phyloP scores from a whole-genome alignment of 192 early-diverging fungal species.

The Phycomyces nitens region DNA sequence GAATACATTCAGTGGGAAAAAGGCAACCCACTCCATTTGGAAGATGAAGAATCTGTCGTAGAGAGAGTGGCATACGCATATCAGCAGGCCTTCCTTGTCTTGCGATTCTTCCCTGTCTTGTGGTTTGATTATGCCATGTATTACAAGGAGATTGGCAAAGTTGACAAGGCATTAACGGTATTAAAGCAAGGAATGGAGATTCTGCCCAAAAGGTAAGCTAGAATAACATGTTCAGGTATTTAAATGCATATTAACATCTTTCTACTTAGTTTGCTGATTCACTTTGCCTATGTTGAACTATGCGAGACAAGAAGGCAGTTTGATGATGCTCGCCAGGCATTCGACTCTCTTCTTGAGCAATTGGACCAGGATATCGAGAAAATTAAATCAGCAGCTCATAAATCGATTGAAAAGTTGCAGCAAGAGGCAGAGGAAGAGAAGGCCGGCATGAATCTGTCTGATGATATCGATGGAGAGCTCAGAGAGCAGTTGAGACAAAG shows the following conservation, averaged over 20 bases:
- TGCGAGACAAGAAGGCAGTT: slow-evolving; percentile 61
- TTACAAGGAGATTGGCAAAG: slow-evolving; percentile 49
- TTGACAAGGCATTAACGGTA: slow-evolving; percentile 57
- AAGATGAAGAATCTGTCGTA: slow-evolving; percentile 53
- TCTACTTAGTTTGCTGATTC: slow-evolving; percentile 56
- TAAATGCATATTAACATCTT: neutral
- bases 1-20: slow-evolving; percentile 88
- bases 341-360: slow-evolving; percentile 47
- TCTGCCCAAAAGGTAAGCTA: slow-evolving; percentile 68
- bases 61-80: slow-evolving; percentile 82
- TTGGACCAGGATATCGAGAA: slow-evolving; percentile 44
- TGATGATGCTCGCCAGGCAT: slow-evolving; percentile 49
- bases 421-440: slow-evolving; percentile 40
- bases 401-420: slow-evolving; percentile 43
- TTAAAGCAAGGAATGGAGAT: slow-evolving; percentile 68
- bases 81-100: slow-evolving; percentile 76
- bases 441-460: slow-evolving; percentile 35
- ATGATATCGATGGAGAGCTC: slow-evolving; percentile 57
- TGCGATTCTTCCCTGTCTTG: slow-evolving; percentile 86
- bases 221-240: neutral
- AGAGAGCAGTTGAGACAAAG: slow-evolving; percentile 47
- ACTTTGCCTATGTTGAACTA: slow-evolving; percentile 72
- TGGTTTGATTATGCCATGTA: slow-evolving; percentile 78
- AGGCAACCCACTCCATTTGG: slow-evolving; percentile 79
- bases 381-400: slow-evolving; percentile 26